phyloP scores from a whole-genome alignment of 1,284 basidiomycete genomes.

The Ceratobasidium sp. region DNA sequence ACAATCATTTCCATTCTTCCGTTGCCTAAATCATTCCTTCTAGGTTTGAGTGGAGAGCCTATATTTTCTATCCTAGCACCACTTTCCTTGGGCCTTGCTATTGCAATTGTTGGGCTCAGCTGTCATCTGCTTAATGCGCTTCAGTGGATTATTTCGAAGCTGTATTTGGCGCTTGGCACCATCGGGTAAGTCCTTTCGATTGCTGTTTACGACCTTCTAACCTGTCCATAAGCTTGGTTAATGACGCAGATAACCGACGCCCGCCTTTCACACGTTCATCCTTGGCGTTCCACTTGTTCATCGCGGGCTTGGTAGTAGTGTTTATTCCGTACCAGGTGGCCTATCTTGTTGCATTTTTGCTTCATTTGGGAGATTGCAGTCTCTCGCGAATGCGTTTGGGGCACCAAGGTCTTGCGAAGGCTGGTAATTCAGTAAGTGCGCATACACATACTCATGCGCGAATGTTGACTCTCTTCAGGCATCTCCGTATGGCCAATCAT shows the following conservation, averaged over 20 bases:
- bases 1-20: slow-evolving; percentile 62
- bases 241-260: slow-evolving; percentile 5
- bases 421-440: not conserved
- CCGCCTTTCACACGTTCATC: slow-evolving; percentile 22
- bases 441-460: not conserved
- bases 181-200: slow-evolving; percentile 48
- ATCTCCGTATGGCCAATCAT: slow-evolving; percentile 57
- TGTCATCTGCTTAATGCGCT: slow-evolving; percentile 3
- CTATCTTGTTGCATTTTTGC: slow-evolving; percentile 79
- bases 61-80: slow-evolving; percentile 61
- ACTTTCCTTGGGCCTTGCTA: not conserved
- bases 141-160: slow-evolving; percentile 10
- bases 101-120: slow-evolving; percentile 14
- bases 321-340: slow-evolving; percentile 87
- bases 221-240: not conserved
- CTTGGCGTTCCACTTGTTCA: slow-evolving; percentile 50
- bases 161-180: not conserved
- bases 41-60: slow-evolving; percentile 63
- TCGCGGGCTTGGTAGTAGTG: slow-evolving; percentile 69
- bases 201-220: not conserved
- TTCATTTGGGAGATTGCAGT: slow-evolving; percentile 73
- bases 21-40: slow-evolving; percentile 58
- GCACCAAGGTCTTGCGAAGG: slow-evolving; percentile 6
- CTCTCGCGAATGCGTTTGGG: slow-evolving; percentile 34
- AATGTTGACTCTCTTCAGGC: slow-evolving; percentile 42